Percentiles rank a stretch among this genome's conserved stretches.
Conservation (phyloP, 257 asterid genomes). For the Gentiana macrophylla region DNA sequence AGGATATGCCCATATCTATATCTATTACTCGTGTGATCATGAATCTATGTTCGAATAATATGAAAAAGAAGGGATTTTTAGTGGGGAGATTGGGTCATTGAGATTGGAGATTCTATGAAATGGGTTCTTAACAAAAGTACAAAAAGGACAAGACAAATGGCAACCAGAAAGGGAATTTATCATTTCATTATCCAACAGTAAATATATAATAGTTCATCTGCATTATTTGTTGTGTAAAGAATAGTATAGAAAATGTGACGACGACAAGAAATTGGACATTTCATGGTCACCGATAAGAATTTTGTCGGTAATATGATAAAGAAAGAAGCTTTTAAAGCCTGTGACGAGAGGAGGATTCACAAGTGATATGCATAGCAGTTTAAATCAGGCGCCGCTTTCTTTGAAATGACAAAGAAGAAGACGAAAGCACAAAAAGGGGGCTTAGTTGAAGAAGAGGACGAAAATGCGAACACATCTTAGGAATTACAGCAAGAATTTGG, state of each 20-base stretch:
- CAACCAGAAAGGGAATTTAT: not conserved
- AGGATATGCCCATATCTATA: conserved; percentile 20
- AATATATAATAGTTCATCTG: no score
- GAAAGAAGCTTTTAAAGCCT: conserved; percentile 3
- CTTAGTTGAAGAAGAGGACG: conserved; percentile 1
- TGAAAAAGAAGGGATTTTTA: conserved; percentile 7
- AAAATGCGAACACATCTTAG: not conserved
- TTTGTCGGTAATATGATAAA: not conserved
- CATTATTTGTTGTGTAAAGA: not conserved
- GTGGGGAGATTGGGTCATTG: not conserved
- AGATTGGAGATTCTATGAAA: conserved; percentile 1
- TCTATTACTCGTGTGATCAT: conserved; percentile 8
- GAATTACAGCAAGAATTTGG: no score
- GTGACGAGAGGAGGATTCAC: conserved; percentile 5
- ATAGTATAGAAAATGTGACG: not conserved
- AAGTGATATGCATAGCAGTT: not conserved
- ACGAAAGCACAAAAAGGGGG: conserved; percentile 10
- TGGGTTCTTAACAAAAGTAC: conserved; percentile 6
- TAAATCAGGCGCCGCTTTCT: conserved; percentile 3
- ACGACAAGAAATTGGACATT: conserved; percentile 10
- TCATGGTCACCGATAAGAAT: conserved; percentile 3
- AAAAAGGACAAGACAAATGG: conserved; percentile 16
- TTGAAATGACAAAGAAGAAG: not conserved
- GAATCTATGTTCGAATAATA: conserved; percentile 4
- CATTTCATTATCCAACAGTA: no score